These are phyloP conservation scores for Dalbergia oliveri DNA, from an alignment of 306 rosid species.

Conservation along the genomic window DNA sequence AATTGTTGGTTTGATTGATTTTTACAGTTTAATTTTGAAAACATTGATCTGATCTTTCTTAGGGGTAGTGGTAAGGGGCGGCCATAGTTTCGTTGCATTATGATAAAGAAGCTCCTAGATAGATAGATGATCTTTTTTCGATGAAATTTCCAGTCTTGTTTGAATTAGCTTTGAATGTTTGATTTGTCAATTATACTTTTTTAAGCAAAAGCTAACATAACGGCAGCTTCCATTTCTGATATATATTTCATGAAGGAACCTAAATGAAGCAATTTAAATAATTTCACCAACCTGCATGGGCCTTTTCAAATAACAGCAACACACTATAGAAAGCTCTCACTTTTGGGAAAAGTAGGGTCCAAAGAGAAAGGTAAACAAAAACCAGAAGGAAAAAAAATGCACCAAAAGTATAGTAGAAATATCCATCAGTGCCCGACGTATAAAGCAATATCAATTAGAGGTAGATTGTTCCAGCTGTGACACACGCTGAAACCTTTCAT, in stretches of 20 bases:
- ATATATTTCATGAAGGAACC: background rate
- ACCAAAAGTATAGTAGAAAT: background rate
- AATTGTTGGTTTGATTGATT: background rate
- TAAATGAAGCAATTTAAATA: constrained; percentile 28
- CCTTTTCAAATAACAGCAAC: constrained; percentile 39
- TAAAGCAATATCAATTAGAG: background rate
- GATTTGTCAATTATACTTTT: constrained; percentile 37
- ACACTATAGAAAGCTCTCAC: constrained; percentile 35
- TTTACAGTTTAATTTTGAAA: background rate
- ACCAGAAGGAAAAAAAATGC: background rate
- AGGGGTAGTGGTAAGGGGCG: background rate
- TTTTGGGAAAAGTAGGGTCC: constrained; percentile 28
- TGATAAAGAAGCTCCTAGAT: background rate
- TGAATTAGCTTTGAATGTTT: constrained; percentile 8
- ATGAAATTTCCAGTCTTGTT: background rate
- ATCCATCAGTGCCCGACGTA: constrained; percentile 1
- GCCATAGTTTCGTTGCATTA: too few relatives aligned
- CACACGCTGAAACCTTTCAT: constrained; percentile 16
- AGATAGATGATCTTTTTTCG: background rate
- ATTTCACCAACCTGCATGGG: constrained; percentile 24
- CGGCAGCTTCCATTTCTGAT: constrained; percentile 38
- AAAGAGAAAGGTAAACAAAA: constrained; percentile 20
- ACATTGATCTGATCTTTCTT: background rate
- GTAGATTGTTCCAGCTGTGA: background rate
- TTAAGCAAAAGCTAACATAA: constrained; percentile 30